Percentiles rank a stretch among this genome's conserved stretches.
Evolutionary conservation across 768 basidiomycete genomes (phyloP).

Genomic region (Amanita brunnescens): DNA sequence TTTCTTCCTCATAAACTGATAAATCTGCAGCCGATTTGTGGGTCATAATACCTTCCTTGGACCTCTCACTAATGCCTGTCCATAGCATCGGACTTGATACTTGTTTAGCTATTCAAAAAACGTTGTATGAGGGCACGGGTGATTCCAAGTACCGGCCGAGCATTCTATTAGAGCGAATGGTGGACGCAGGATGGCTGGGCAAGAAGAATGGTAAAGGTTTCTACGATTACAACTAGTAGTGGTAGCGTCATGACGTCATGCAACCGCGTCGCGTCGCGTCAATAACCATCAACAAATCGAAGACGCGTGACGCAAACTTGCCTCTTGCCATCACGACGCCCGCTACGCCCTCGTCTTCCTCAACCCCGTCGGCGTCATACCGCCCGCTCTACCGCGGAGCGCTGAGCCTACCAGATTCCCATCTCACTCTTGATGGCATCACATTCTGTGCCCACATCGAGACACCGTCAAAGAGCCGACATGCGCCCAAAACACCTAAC

Average conservation of each 20-base stretch:
- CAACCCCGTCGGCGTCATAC: constrained; percentile 17
- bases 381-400: constrained; percentile 73
- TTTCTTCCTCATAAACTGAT: neutral
- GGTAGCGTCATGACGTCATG: neutral
- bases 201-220: constrained; percentile 92
- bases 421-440: constrained; percentile 63
- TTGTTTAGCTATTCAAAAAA: constrained; percentile 88
- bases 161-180: constrained; percentile 88
- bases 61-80: neutral
- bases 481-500: neutral
- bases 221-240: constrained; percentile 74
- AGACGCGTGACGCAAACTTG: neutral
- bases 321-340: constrained; percentile 7
- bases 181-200: constrained; percentile 91
- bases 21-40: constrained; percentile 45
- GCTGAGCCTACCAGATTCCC: constrained; percentile 64
- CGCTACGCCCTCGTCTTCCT: constrained; percentile 9
- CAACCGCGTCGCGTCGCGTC: neutral
- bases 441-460: constrained; percentile 52
- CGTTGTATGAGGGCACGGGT: constrained; percentile 78
- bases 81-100: constrained; percentile 93
- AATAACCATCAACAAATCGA: neutral
- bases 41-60: constrained; percentile 2
- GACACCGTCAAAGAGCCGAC: constrained; percentile 21
- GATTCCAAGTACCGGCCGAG: constrained; percentile 95